Evolutionary conservation across 2,329 filamentous ascomycete species (phyloP).

Genomic region (Xylariaceae sp.): DNA sequence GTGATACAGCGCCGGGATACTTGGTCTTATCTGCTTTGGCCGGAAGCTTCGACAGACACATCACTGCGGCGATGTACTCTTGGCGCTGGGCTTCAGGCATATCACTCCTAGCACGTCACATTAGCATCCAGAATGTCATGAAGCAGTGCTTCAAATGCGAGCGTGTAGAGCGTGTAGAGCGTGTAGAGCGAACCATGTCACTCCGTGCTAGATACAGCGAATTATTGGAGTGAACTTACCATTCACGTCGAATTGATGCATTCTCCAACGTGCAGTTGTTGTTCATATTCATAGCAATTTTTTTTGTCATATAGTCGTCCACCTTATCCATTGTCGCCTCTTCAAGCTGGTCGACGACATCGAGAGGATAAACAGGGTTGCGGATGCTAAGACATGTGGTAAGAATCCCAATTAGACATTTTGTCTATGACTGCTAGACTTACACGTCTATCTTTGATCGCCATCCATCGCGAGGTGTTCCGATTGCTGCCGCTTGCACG

Average conservation of each 20-base stretch:
- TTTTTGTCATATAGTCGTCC: slow-evolving; percentile 23
- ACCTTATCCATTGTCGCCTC: slow-evolving; percentile 28
- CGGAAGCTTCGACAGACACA: slow-evolving; percentile 27
- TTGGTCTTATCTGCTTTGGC: slow-evolving; percentile 20
- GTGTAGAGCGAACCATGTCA: no score
- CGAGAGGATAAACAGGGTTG: slow-evolving; percentile 28
- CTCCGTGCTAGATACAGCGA: not conserved
- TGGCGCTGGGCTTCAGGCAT: slow-evolving; percentile 25
- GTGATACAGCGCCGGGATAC: slow-evolving; percentile 28
- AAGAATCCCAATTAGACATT: slow-evolving; percentile 7
- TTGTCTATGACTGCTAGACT: not conserved
- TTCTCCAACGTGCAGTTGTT: slow-evolving; percentile 29
- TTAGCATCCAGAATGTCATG: slow-evolving; percentile 2
- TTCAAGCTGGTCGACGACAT: slow-evolving; percentile 29
- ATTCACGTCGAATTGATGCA: slow-evolving; percentile 26
- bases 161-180: no score
- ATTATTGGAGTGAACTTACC: slow-evolving; percentile 18
- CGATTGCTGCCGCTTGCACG: slow-evolving; percentile 14
- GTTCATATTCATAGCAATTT: slow-evolving; percentile 20
- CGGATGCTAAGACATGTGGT: slow-evolving; percentile 16
- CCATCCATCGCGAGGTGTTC: slow-evolving; percentile 13
- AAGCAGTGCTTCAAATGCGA: no score
- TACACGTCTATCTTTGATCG: slow-evolving; percentile 22
- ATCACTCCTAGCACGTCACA: slow-evolving; percentile 24
- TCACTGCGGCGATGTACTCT: slow-evolving; percentile 28